Evolutionary conservation across 1,284 basidiomycete species (phyloP).

Genomic region (Schizophyllum commune): DNA sequence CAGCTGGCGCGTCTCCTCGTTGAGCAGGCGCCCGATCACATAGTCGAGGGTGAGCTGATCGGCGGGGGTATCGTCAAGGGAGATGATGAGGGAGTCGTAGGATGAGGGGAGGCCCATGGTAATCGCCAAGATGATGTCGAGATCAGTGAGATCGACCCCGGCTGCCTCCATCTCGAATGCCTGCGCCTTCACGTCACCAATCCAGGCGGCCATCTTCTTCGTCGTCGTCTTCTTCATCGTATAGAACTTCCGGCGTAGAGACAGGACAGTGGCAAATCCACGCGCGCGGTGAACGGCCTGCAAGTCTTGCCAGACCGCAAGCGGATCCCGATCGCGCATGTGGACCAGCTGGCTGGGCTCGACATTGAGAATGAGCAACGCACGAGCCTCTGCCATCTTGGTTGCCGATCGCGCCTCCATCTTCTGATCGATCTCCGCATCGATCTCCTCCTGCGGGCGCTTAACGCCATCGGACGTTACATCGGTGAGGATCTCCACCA

Average conservation of each 20-base stretch:
- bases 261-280: slow-evolving; percentile 22
- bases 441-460: slow-evolving; percentile 10
- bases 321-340: slow-evolving; percentile 15
- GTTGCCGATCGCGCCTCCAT: slow-evolving; percentile 7
- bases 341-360: slow-evolving; percentile 25
- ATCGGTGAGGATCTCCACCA: slow-evolving; percentile 11
- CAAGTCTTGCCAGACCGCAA: slow-evolving; percentile 23
- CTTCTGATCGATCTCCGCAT: slow-evolving; percentile 9
- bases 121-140: slow-evolving; percentile 24
- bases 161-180: slow-evolving; percentile 18
- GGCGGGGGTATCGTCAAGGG: slow-evolving; percentile 18
- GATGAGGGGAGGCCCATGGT: slow-evolving; percentile 22
- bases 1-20: slow-evolving; percentile 19
- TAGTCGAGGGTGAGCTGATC: slow-evolving; percentile 1
- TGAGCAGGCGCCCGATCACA: slow-evolving; percentile 20
- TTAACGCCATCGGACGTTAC: slow-evolving; percentile 3
- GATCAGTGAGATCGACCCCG: slow-evolving; percentile 18
- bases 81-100: slow-evolving; percentile 22
- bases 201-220: slow-evolving; percentile 25
- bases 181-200: slow-evolving; percentile 17
- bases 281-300: slow-evolving; percentile 20
- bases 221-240: slow-evolving; percentile 16
- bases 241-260: slow-evolving; percentile 19
- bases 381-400: slow-evolving; percentile 21
- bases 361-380: slow-evolving; percentile 23